A percentile compares a stretch with the other conserved stretches of the same genome.
These are phyloP conservation scores for Calonectria multiphialidica DNA, from an alignment of 2,329 filamentous ascomycete genomes.

Conservation along the genomic window DNA sequence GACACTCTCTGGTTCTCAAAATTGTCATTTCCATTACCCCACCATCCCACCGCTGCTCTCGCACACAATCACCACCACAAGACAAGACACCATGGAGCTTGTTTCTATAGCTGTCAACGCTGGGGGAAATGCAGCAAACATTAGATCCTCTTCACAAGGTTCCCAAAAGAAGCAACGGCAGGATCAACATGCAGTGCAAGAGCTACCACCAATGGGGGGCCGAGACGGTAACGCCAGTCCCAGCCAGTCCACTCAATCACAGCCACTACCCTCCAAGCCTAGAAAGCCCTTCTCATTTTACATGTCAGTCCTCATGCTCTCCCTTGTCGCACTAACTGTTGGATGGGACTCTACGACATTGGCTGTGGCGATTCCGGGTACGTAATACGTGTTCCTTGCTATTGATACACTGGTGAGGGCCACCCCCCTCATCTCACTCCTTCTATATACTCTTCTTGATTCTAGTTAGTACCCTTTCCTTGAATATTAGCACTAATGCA, in stretches of 20 bases:
- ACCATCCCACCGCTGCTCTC: not conserved
- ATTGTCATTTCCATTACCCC: not conserved
- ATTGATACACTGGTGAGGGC: too few species aligned
- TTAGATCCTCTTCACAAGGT: too few species aligned
- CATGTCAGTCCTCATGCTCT: constrained; percentile 15
- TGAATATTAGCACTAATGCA: too few species aligned
- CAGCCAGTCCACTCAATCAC: not conserved
- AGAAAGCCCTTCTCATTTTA: constrained; percentile 14
- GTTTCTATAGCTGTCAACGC: not conserved
- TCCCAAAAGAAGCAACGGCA: not conserved
- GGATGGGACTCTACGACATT: constrained; percentile 35
- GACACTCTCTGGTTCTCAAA: not conserved
- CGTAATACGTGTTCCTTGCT: too few species aligned
- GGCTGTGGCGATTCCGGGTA: constrained; percentile 37
- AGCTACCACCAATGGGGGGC: not conserved
- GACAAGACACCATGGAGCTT: not conserved
- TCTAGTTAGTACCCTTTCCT: too few species aligned
- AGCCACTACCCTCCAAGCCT: not conserved
- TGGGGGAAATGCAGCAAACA: not conserved
- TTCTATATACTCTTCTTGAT: too few species aligned
- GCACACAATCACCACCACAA: not conserved
- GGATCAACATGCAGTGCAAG: not conserved
- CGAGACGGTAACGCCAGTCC: not conserved
- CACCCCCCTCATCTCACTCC: too few species aligned
- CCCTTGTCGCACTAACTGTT: constrained; percentile 20